Evolutionary conservation across 768 basidiomycete genomes (phyloP).

Genomic region (Cyathus striatus): DNA sequence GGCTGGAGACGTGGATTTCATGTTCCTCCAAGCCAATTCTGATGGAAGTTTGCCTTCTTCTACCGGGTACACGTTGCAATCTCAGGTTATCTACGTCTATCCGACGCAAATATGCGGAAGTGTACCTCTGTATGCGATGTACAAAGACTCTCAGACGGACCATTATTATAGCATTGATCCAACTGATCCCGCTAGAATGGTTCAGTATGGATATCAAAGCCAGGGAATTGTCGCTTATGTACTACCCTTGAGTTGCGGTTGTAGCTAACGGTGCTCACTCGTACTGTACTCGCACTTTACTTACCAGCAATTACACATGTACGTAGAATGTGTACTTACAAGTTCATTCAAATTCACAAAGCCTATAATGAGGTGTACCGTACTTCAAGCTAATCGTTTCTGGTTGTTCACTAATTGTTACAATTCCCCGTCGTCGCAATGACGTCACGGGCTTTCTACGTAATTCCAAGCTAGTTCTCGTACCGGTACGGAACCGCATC

Average conservation of each 20-base stretch:
- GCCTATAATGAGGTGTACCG: no score
- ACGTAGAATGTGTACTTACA: no score
- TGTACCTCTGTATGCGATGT: conserved; percentile 3
- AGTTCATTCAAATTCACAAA: no score
- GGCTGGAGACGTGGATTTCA: neutral
- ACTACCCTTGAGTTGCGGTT: conserved; percentile 5
- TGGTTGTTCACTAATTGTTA: no score
- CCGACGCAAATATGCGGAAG: conserved; percentile 8
- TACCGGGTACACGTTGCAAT: neutral
- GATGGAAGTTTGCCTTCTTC: neutral
- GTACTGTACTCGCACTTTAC: no score
- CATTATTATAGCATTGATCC: conserved; percentile 5
- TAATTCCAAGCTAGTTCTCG: no score
- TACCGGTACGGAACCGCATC: no score
- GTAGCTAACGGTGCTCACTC: no score
- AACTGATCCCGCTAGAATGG: neutral
- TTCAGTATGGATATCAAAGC: neutral
- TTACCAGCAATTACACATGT: no score
- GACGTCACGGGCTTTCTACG: no score
- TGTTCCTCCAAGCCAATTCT: neutral
- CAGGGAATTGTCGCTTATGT: conserved; percentile 4
- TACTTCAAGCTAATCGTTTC: no score
- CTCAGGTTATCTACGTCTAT: conserved; percentile 1
- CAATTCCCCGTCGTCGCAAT: no score
- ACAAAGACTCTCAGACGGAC: neutral